These are phyloP conservation scores for Diaporthe amygdali DNA, from an alignment of 2,329 filamentous ascomycete species.

Conservation along the genomic window DNA sequence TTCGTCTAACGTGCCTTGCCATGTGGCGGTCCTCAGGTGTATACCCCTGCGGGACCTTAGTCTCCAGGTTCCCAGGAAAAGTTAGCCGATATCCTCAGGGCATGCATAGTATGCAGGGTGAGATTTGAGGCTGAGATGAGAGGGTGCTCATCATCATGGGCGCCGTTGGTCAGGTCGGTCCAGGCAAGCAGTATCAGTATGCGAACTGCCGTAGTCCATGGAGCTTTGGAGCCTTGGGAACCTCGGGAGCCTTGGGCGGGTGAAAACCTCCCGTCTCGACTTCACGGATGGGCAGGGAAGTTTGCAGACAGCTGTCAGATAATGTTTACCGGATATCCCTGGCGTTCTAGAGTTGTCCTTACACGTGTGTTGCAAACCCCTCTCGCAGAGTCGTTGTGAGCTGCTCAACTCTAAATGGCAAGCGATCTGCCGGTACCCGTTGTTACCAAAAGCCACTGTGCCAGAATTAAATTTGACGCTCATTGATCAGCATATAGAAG, in stretches of 20 bases:
- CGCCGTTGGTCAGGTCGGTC: not conserved
- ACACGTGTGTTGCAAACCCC: too few relatives aligned
- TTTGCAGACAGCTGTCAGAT: not conserved
- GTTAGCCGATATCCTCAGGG: not conserved
- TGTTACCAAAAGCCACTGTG: not conserved
- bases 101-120: not conserved
- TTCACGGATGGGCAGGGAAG: not conserved
- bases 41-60: not conserved
- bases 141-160: not conserved
- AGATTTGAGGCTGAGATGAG: slow-evolving; percentile 4
- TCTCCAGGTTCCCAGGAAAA: not conserved
- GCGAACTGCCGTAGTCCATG: not conserved
- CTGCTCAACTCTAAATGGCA: not conserved
- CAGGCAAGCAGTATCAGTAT: not conserved
- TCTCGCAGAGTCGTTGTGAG: too few relatives aligned
- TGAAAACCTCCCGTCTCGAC: not conserved
- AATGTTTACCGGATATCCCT: not conserved
- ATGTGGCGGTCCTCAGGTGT: not conserved
- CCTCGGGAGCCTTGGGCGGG: not conserved
- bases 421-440: not conserved
- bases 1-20: slow-evolving; percentile 8
- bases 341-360: not conserved
- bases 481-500: not conserved
- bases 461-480: not conserved
- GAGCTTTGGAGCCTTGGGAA: too few relatives aligned